phyloP scores from a whole-genome alignment of 768 basidiomycete genomes.

The Rhodotorula graminis region DNA sequence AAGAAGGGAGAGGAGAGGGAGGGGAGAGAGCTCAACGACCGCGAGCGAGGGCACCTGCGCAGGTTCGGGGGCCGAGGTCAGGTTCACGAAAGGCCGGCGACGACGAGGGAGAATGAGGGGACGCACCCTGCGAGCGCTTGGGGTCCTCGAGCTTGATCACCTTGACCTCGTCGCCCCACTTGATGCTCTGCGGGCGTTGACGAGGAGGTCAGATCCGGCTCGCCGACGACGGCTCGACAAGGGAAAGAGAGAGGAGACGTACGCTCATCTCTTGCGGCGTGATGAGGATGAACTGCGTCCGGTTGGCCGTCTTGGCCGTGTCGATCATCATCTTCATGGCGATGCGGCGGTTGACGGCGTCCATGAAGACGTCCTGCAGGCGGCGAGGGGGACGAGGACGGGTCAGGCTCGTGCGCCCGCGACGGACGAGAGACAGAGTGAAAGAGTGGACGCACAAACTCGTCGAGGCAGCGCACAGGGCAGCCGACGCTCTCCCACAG shows the following conservation, averaged over 20 bases:
- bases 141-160: slow-evolving; percentile 63
- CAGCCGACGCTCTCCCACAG: slow-evolving; percentile 95
- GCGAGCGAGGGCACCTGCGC: slow-evolving; percentile 2
- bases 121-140: slow-evolving; percentile 16
- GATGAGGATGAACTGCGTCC: slow-evolving; percentile 90
- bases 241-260: not conserved
- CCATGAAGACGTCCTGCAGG: slow-evolving; percentile 69
- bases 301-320: slow-evolving; percentile 76
- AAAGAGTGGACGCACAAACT: slow-evolving; percentile 65
- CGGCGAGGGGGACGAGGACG: not conserved
- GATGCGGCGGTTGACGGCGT: slow-evolving; percentile 60
- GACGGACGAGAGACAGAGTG: too few relatives aligned
- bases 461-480: slow-evolving; percentile 92
- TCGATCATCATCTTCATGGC: slow-evolving; percentile 97
- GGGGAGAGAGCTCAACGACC: not conserved
- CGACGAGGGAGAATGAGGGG: not conserved
- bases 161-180: slow-evolving; percentile 59
- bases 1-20: not conserved
- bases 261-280: slow-evolving; percentile 79
- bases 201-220: not conserved
- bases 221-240: not conserved
- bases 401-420: not conserved
- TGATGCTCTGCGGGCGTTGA: slow-evolving; percentile 3
- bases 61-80: too few relatives aligned
- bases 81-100: not conserved